Conservation (phyloP, 2,329 filamentous ascomycete species). For the Xylaria sp. region DNA sequence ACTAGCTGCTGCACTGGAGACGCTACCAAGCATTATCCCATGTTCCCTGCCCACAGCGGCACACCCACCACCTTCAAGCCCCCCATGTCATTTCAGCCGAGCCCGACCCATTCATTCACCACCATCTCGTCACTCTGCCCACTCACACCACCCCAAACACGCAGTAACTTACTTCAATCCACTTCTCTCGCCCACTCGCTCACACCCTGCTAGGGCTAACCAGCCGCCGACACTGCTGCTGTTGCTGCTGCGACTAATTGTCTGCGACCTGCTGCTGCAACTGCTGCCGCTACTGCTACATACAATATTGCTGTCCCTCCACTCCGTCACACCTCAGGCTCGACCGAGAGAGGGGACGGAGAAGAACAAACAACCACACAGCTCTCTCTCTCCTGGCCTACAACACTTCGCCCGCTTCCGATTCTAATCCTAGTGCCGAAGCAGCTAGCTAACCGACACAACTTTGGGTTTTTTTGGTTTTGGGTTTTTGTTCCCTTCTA, state of each 20-base stretch:
- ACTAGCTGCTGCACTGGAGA: too few species aligned
- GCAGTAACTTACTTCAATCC: background rate
- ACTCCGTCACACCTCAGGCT: slow-evolving; percentile 38
- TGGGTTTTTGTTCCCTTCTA: background rate
- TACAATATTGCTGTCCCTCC: slow-evolving; percentile 16
- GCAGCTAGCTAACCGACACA: slow-evolving; percentile 14
- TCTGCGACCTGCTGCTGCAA: background rate
- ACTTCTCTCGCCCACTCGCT: background rate
- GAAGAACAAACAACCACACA: slow-evolving; percentile 27
- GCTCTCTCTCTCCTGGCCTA: slow-evolving; percentile 18
- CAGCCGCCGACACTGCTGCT: slow-evolving; percentile 20
- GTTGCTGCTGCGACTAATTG: background rate
- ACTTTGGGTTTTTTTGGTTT: background rate
- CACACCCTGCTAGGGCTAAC: slow-evolving; percentile 18
- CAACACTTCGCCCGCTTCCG: slow-evolving; percentile 31
- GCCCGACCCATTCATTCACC: slow-evolving; percentile 29
- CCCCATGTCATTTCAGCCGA: slow-evolving; percentile 38
- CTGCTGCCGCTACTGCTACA: background rate
- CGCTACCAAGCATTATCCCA: slow-evolving; percentile 7
- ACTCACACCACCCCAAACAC: slow-evolving; percentile 33
- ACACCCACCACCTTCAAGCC: slow-evolving; percentile 26
- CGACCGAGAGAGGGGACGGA: slow-evolving; percentile 40
- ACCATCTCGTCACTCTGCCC: slow-evolving; percentile 36
- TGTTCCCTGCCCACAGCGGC: slow-evolving; percentile 29
- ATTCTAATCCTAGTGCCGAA: slow-evolving; percentile 25